These are phyloP conservation scores for Podaxis sp. DNA, from an alignment of 768 basidiomycete species.

Conservation along the genomic window DNA sequence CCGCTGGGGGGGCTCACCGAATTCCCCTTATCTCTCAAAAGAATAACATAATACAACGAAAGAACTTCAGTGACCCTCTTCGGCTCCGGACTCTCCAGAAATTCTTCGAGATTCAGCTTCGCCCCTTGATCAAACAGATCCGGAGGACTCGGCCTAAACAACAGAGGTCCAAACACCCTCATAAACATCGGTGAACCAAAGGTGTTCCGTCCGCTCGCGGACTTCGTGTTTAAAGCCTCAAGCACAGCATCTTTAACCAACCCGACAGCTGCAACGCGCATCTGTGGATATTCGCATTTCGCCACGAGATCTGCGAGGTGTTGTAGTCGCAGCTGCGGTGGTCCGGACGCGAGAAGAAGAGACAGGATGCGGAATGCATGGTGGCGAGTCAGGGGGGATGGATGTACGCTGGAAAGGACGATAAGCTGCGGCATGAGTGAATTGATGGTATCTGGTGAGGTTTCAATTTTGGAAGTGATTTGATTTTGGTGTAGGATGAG, in stretches of 20 bases:
- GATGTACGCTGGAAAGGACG: constrained; percentile 59
- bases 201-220: constrained; percentile 25
- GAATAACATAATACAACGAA: constrained; percentile 65
- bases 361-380: constrained; percentile 62
- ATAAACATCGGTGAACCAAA: constrained; percentile 60
- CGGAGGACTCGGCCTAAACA: constrained; percentile 58
- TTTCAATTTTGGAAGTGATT: constrained; percentile 17
- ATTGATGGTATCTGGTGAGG: constrained; percentile 44
- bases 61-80: constrained; percentile 63
- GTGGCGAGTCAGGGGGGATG: constrained; percentile 57
- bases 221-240: constrained; percentile 37
- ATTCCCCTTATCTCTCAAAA: constrained; percentile 59
- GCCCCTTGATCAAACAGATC: constrained; percentile 46
- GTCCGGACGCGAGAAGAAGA: constrained; percentile 47
- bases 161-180: constrained; percentile 54
- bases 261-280: constrained; percentile 67
- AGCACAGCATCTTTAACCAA: constrained; percentile 68
- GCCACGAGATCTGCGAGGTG: constrained; percentile 54
- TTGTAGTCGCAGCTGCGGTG: constrained; percentile 49
- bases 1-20: constrained; percentile 34
- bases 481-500: constrained; percentile 29
- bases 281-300: constrained; percentile 56
- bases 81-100: constrained; percentile 59
- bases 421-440: constrained; percentile 54
- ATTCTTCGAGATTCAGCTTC: constrained; percentile 16